phyloP scores from a whole-genome alignment of 2,329 filamentous ascomycete genomes.

The Fusarium robinianum region DNA sequence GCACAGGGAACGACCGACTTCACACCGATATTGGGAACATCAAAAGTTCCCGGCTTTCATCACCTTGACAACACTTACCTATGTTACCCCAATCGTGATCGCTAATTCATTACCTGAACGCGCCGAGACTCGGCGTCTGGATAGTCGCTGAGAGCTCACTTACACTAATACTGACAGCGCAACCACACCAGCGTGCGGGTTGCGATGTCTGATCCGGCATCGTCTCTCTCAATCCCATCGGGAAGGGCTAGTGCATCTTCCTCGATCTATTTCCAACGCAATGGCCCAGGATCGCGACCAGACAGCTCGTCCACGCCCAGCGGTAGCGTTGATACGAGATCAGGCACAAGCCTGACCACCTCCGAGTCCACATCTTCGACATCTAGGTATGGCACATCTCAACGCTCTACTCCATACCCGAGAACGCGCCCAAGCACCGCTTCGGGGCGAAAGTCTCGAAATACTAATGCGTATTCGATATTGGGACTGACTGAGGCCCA shows the following conservation, averaged over 20 bases:
- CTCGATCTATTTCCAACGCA: slow-evolving; percentile 33
- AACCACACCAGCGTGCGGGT: not conserved
- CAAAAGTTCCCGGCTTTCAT: too few relatives aligned
- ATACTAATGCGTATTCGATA: slow-evolving; percentile 43
- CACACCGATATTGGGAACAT: too few relatives aligned
- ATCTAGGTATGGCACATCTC: slow-evolving; percentile 24
- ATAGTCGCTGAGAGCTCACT: not conserved
- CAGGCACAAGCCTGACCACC: slow-evolving; percentile 8
- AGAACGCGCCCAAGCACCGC: slow-evolving; percentile 45
- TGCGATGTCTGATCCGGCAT: not conserved
- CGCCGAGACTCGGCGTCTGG: not conserved
- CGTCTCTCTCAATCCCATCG: slow-evolving; percentile 12
- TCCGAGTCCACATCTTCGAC: slow-evolving; percentile 10
- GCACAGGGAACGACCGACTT: too few relatives aligned
- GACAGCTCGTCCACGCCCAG: slow-evolving; percentile 1
- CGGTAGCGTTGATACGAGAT: not conserved
- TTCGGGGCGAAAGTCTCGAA: slow-evolving; percentile 52
- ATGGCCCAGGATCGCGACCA: not conserved
- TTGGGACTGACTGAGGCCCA: slow-evolving; percentile 59
- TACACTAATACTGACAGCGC: not conserved
- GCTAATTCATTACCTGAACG: not conserved
- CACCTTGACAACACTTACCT: too few relatives aligned
- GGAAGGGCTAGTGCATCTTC: slow-evolving; percentile 18
- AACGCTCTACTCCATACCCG: slow-evolving; percentile 26
- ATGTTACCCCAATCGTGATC: too few relatives aligned